Evolutionary conservation across 306 rosid species (phyloP), one percentile per base, ranked within the genome.

Genomic region (Fagus crenata): DNA sequence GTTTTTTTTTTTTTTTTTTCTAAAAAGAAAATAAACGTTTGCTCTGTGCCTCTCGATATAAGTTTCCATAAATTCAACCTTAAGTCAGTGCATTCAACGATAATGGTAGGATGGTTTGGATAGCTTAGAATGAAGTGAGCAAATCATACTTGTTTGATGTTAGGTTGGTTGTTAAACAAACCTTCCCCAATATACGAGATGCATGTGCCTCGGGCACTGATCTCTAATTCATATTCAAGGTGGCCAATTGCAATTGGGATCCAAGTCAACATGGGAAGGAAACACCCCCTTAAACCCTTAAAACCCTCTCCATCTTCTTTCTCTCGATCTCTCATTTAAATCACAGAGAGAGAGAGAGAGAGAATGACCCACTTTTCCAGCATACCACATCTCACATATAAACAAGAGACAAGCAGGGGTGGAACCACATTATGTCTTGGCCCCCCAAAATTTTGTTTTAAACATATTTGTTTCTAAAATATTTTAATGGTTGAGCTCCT

Each of bases 111-210:
- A 61, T 61, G 67, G 7, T 58, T 28, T 3, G 13, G 14, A 11
- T 11, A 1, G 6, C 17, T 58, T 28, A 58, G 13, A 28, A 58
- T 22, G 6, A 58, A 58, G 65, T 58, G 64, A 58, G 33, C 64
- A 2, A 58, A 58, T 58, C 36, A 28, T 58, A 28, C 15, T 58
- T 28, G 14, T 31, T 31, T 39, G 49, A 42, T 1, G 69, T 63
- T 65, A 76, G 72, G 54, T 70, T 54, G 49, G 77, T 81, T 75
- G 84, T 75, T 81, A 80, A 69, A 46, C 80, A 49, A 22, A 81
- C 60, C 60, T 53, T 49, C 42, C 76, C 15, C 65, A 51, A 31
- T 2, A 36, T 37, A 67, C 64, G 71, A 67, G 79, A 40, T 36
- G 43, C 78, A 67, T 54, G 72, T 75, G 76, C 67, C 72, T 64